Percentiles rank a stretch among this genome's conserved stretches.
phyloP scores from a whole-genome alignment of 768 basidiomycete genomes.

The Aureoboletus auriporus region DNA sequence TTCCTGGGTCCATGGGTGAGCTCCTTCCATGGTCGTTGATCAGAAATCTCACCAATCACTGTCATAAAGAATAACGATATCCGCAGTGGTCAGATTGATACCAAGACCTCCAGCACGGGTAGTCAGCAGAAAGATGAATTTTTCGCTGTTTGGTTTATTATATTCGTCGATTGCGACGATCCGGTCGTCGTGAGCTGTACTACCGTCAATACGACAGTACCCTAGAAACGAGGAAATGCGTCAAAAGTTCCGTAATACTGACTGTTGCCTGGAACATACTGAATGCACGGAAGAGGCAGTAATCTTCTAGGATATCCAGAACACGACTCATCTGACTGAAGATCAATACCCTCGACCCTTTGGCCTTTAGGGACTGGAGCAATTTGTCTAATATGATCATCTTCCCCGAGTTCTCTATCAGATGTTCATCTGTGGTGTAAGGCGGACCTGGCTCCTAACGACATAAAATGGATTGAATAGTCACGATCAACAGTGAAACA shows the following conservation, averaged over 20 bases:
- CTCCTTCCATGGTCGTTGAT: neutral
- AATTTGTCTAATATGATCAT: constrained; percentile 98
- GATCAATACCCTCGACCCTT: constrained; percentile 93
- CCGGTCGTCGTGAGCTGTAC: constrained; percentile 95
- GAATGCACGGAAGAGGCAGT: constrained; percentile 86
- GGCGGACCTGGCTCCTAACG: constrained; percentile 92
- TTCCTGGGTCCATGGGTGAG: constrained; percentile 56
- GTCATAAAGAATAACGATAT: constrained; percentile 93
- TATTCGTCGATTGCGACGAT: constrained; percentile 96
- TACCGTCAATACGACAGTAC: constrained; percentile 95
- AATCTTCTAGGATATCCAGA: constrained; percentile 93
- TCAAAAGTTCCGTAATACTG: constrained; percentile 1
- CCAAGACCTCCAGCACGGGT: constrained; percentile 97
- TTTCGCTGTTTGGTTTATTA: constrained; percentile 90
- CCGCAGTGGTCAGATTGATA: constrained; percentile 93
- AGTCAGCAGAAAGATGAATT: constrained; percentile 93
- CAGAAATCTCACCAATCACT: constrained; percentile 77
- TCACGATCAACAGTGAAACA: neutral
- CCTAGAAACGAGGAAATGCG: constrained; percentile 39
- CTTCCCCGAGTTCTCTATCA: constrained; percentile 92
- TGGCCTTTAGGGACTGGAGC: constrained; percentile 78
- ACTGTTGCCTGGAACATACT: constrained; percentile 46
- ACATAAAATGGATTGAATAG: neutral
- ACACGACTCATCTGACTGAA: constrained; percentile 99
- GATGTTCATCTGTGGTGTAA: constrained; percentile 96